Percentiles rank a stretch among this genome's conserved stretches.
Conservation (phyloP, 1,284 basidiomycete genomes). For the Boletus sp. region DNA sequence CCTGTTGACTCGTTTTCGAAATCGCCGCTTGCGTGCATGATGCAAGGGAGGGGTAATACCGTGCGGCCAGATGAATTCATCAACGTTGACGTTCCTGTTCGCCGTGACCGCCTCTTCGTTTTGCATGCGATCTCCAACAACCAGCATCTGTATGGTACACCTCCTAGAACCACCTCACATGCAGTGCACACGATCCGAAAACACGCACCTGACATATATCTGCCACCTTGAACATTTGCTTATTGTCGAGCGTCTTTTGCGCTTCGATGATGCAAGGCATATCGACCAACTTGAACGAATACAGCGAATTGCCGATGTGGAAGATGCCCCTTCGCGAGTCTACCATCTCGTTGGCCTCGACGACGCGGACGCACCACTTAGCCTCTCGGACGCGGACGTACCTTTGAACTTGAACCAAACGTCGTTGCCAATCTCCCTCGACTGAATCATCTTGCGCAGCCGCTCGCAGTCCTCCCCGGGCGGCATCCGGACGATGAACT, state of each 20-base stretch:
- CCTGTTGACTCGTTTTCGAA: slow-evolving; percentile 85
- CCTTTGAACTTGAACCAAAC: slow-evolving; percentile 99
- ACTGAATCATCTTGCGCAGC: slow-evolving; percentile 75
- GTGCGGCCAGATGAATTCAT: slow-evolving; percentile 97
- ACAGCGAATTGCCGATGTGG: slow-evolving; percentile 78
- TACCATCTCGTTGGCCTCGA: slow-evolving; percentile 31
- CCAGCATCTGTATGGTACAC: slow-evolving; percentile 64
- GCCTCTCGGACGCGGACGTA: slow-evolving; percentile 36
- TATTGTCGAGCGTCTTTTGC: slow-evolving; percentile 95
- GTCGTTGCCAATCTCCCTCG: slow-evolving; percentile 77
- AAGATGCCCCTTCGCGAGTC: slow-evolving; percentile 92
- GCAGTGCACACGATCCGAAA: neutral
- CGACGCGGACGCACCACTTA: neutral
- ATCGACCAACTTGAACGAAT: slow-evolving; percentile 93
- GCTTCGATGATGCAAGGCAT: slow-evolving; percentile 92
- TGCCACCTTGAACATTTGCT: slow-evolving; percentile 97
- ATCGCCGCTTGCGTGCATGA: slow-evolving; percentile 88
- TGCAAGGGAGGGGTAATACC: slow-evolving; percentile 93
- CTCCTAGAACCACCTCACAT: slow-evolving; percentile 13
- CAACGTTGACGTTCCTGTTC: slow-evolving; percentile 78
- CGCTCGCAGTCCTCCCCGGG: slow-evolving; percentile 77
- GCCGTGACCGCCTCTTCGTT: slow-evolving; percentile 58
- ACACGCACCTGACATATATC: slow-evolving; percentile 90
- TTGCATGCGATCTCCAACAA: slow-evolving; percentile 75
- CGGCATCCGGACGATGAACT: slow-evolving; percentile 91